phyloP scores from a whole-genome alignment of 2,329 filamentous ascomycete genomes.

The Aspergillus nomiae region DNA sequence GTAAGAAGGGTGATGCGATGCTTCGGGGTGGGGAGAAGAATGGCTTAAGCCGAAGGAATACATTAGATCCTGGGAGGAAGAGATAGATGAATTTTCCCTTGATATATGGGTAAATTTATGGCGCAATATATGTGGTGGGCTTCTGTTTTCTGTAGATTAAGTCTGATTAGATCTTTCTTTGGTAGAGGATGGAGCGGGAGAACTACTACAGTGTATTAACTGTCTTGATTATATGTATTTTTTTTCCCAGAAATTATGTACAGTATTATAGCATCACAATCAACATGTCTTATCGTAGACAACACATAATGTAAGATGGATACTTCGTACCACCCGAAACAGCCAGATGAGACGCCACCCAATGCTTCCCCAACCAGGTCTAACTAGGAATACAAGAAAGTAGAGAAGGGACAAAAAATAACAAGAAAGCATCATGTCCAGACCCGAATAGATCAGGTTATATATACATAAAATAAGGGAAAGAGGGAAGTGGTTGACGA shows the following conservation, averaged over 20 bases:
- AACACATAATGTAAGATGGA: conserved; percentile 6
- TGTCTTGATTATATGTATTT: conserved; percentile 2
- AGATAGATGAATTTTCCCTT: conserved; percentile 3
- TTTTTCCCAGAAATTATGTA: background rate
- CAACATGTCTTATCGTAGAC: conserved; percentile 7
- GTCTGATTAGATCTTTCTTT: background rate
- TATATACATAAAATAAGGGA: conserved; percentile 15
- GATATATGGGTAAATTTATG: background rate
- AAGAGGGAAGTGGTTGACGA: background rate
- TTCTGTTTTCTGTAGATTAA: too few relatives aligned
- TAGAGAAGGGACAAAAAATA: conserved; percentile 13
- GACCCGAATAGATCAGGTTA: conserved; percentile 13
- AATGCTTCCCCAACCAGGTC: conserved; percentile 30
- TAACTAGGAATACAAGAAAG: conserved; percentile 23
- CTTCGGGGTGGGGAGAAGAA: conserved; percentile 38
- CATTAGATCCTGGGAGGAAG: conserved; percentile 44
- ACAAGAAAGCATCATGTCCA: conserved; percentile 13
- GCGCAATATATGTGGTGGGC: background rate
- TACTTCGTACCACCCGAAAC: conserved; percentile 4
- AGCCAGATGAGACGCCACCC: conserved; percentile 29
- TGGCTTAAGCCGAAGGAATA: conserved; percentile 61
- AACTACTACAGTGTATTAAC: background rate
- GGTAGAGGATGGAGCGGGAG: background rate
- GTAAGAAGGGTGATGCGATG: conserved; percentile 60
- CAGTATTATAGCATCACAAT: conserved; percentile 5